Conservation (phyloP, 306 rosid species). For the Dalbergia oliveri region DNA sequence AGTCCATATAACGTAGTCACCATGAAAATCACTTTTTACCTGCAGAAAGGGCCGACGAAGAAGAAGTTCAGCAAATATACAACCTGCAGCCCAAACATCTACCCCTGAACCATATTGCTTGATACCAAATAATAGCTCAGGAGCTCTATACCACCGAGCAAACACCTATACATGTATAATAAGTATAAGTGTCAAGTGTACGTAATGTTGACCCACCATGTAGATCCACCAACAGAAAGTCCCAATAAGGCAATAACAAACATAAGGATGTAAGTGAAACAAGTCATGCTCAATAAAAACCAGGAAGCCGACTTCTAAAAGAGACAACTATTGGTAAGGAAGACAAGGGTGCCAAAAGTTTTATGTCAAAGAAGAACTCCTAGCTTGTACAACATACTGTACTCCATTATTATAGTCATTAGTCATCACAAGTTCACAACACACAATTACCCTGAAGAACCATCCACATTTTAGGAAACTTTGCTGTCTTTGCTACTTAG, state of each 20-base stretch:
- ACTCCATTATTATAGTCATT: too few relatives aligned
- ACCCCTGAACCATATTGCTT: slow-evolving; percentile 96
- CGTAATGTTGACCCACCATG: slow-evolving; percentile 12
- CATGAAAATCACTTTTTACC: slow-evolving; percentile 54
- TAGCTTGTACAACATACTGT: too few relatives aligned
- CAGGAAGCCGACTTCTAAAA: slow-evolving; percentile 29
- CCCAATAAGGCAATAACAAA: neutral
- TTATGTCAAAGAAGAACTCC: too few relatives aligned
- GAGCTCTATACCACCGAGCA: slow-evolving; percentile 99
- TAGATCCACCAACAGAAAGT: slow-evolving; percentile 33
- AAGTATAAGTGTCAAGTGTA: slow-evolving; percentile 28
- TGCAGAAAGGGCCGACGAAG: slow-evolving; percentile 94
- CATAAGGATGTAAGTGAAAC: slow-evolving; percentile 10
- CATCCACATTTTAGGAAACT: too few relatives aligned
- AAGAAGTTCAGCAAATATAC: slow-evolving; percentile 92
- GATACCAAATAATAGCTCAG: slow-evolving; percentile 91
- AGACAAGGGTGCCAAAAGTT: neutral
- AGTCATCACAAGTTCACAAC: too few relatives aligned
- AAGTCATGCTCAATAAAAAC: slow-evolving; percentile 24
- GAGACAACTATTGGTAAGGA: slow-evolving; percentile 32
- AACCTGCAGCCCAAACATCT: slow-evolving; percentile 99
- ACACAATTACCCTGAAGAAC: too few relatives aligned
- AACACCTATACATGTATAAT: slow-evolving; percentile 68
- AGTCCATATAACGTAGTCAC: neutral
- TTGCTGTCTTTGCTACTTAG: too few relatives aligned